phyloP scores from a whole-genome alignment of 2,329 filamentous ascomycete species.

The Sarocladium strictum region DNA sequence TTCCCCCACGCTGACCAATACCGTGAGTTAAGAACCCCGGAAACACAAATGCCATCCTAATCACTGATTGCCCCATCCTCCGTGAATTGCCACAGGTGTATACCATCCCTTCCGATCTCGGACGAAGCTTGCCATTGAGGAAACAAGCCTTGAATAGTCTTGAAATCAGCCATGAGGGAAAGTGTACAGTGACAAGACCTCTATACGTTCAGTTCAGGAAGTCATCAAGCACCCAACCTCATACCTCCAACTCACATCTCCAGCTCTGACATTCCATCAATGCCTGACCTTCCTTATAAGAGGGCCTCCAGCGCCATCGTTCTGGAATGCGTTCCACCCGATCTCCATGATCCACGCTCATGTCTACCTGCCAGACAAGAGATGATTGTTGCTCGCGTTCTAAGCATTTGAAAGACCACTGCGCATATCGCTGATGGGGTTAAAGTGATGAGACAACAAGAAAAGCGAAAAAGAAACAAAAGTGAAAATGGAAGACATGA shows the following conservation, averaged over 20 bases:
- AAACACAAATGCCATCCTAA: too few relatives aligned
- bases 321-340: not conserved
- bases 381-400: not conserved
- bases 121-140: too few relatives aligned
- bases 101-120: too few relatives aligned
- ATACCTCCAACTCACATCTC: too few relatives aligned
- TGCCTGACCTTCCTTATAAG: too few relatives aligned
- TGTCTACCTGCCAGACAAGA: not conserved
- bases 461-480: not conserved
- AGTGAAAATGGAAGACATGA: not conserved
- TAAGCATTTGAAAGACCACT: slow-evolving; percentile 11
- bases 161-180: not conserved
- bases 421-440: not conserved
- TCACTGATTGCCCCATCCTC: too few relatives aligned
- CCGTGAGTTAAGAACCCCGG: too few relatives aligned
- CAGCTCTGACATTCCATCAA: too few relatives aligned
- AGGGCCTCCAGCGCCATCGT: not conserved
- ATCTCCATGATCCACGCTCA: not conserved
- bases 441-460: not conserved
- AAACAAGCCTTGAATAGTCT: not conserved
- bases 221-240: too few relatives aligned
- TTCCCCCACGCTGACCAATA: too few relatives aligned
- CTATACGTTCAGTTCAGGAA: not conserved
- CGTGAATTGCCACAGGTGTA: too few relatives aligned
- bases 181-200: not conserved